Evolutionary conservation across 2,329 filamentous ascomycete genomes (phyloP), one percentile per base, ranked within the genome.

Genomic region (Zelopaecilomyces penicillatus): DNA sequence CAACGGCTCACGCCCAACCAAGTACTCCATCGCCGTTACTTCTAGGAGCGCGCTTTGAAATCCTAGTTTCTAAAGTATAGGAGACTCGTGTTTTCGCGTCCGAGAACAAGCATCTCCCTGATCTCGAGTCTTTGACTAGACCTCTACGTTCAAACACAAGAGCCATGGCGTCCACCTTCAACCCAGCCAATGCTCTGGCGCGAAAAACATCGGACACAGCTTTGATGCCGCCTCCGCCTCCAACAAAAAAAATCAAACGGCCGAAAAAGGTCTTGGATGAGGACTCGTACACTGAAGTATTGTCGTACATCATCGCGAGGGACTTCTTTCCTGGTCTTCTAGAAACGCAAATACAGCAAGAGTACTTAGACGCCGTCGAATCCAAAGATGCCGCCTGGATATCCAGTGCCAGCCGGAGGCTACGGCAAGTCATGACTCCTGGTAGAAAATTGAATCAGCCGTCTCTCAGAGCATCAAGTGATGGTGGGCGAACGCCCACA

Each of bases 261-360:
- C 93, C 93, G 0, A 82, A 83, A 50, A 85, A 84, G 50, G 82
- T 96, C 29, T 78, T 98, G 29, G 88, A 95, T 63, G 93, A 98
- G 72, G 91, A 98, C 54, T 82, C 85, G 43, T 98, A 98, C 65
- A 93, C 88, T 2, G 82, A 89, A 46, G 85, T 87, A 1, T 74
- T 98, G 29, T 95, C 90, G 0, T 84, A 93, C 54, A 97, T 98
- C 60, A 95, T 98, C 51, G 87, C 88, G 7, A 82, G 93, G 52
- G 93, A 98, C 71, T 98, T 95, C 71, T 98, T 97, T 58, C 93
- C 93, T 0, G 93, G 91, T 0, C 74, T 98, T 0, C 70, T 90
- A 4, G 89, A 97, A 62, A 83, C 82, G 10, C 82, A 95, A 56
- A 84, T 83, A 1, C 89, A 96, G 62, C 83, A 89, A 61, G 93